phyloP scores from a whole-genome alignment of 2,329 filamentous ascomycete genomes.

The Pyrenochaeta sp. region DNA sequence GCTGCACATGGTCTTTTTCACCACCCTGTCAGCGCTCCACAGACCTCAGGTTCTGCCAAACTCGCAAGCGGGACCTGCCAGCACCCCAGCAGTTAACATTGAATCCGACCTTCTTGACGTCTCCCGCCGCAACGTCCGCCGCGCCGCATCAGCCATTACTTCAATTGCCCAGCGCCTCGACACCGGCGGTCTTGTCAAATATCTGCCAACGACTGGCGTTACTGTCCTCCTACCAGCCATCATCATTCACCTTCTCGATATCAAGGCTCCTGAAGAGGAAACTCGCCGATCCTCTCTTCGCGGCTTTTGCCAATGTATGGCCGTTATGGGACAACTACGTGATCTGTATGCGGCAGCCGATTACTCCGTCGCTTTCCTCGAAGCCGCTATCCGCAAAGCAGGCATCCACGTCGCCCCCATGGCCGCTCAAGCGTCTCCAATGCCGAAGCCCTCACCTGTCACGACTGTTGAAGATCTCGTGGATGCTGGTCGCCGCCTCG shows the following conservation, averaged over 20 bases:
- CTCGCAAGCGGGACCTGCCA: conserved; percentile 62
- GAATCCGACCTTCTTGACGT: conserved; percentile 77
- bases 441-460: conserved; percentile 41
- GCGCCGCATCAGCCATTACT: conserved; percentile 86
- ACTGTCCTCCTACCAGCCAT: conserved; percentile 91
- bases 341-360: conserved; percentile 95
- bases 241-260: conserved; percentile 91
- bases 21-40: conserved; percentile 88
- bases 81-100: conserved; percentile 51
- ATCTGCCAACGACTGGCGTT: conserved; percentile 86
- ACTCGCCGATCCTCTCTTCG: conserved; percentile 76
- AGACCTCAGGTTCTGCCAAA: conserved; percentile 88
- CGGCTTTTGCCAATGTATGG: conserved; percentile 92
- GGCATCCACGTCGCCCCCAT: conserved; percentile 73
- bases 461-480: conserved; percentile 57
- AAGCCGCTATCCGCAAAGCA: conserved; percentile 87
- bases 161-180: conserved; percentile 81
- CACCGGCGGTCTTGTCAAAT: conserved; percentile 75
- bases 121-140: conserved; percentile 82
- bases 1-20: conserved; percentile 92
- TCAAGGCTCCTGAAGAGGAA: conserved; percentile 80
- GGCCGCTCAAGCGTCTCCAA: conserved; percentile 27
- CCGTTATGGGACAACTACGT: conserved; percentile 84
- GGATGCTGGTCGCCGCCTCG: conserved; percentile 54
- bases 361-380: conserved; percentile 93